phyloP scores from a whole-genome alignment of 495 filamentous ascomycete species.

The Aspergillus saccharolyticus region DNA sequence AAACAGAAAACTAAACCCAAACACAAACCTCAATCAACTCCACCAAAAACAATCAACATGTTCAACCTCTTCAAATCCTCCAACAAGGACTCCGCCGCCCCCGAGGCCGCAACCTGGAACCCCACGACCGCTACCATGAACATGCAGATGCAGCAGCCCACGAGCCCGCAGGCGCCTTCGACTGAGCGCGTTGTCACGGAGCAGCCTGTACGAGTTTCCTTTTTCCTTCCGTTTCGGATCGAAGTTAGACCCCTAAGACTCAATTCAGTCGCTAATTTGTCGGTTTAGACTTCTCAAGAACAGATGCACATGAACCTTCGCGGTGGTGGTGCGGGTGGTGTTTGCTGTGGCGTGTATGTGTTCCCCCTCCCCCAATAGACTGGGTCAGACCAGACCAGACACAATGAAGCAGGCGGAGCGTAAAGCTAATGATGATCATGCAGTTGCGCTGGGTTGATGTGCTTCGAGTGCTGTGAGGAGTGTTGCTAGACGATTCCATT shows the following conservation, averaged over 20 bases:
- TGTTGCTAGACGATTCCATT: conserved; percentile 32
- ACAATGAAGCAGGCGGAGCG: background rate
- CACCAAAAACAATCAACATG: conserved; percentile 37
- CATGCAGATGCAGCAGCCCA: conserved; percentile 36
- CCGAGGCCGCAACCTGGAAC: conserved; percentile 24
- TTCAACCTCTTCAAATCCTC: conserved; percentile 38
- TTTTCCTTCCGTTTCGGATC: background rate
- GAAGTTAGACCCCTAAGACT: no score
- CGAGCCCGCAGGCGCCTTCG: conserved; percentile 26
- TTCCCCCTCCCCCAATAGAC: background rate
- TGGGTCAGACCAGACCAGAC: no score
- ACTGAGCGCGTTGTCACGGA: conserved; percentile 25
- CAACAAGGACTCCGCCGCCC: conserved; percentile 24
- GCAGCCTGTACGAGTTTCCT: conserved; percentile 32
- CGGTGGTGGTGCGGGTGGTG: conserved; percentile 36
- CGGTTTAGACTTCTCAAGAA: conserved; percentile 30
- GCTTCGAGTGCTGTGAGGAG: conserved; percentile 44
- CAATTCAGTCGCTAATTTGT: no score
- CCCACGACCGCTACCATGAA: conserved; percentile 29
- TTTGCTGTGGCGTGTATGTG: conserved; percentile 45
- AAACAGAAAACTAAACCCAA: background rate
- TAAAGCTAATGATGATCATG: conserved; percentile 4
- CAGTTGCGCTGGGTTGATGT: conserved; percentile 40
- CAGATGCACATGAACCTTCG: conserved; percentile 38
- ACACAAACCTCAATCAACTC: background rate